Evolutionary conservation across 2,329 filamentous ascomycete species (phyloP).

Genomic region (Diaporthe helianthi): DNA sequence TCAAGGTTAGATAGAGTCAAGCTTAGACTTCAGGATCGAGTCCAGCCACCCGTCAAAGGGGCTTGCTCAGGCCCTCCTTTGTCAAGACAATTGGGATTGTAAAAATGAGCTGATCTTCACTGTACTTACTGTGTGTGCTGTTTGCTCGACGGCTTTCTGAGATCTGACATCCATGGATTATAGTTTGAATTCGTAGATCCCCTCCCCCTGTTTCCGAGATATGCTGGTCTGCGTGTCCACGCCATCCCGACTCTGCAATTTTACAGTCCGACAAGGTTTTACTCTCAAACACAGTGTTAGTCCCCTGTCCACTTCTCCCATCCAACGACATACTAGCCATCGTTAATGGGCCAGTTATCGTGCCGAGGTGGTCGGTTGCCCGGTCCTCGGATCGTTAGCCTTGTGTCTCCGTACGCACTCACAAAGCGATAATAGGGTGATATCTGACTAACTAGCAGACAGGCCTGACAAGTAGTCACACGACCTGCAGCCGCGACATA

Average conservation of each 20-base stretch:
- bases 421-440: not conserved
- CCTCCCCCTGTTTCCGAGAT: not conserved
- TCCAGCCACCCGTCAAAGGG: not conserved
- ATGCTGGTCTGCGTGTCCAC: constrained; percentile 8
- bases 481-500: not conserved
- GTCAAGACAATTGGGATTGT: not conserved
- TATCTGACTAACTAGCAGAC: not conserved
- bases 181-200: not conserved
- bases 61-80: not conserved
- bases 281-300: constrained; percentile 12
- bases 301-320: not conserved
- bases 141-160: constrained; percentile 11
- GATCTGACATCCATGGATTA: constrained; percentile 19
- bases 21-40: not conserved
- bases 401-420: not conserved
- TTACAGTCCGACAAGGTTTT: not conserved
- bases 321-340: not conserved
- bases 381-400: constrained; percentile 10
- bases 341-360: not conserved
- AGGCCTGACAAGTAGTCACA: constrained; percentile 13
- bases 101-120: not conserved
- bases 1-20: not conserved
- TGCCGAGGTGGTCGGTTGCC: constrained; percentile 7
- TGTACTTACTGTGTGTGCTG: not conserved
- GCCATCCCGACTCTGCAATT: not conserved